Base-by-base conservation (phyloP, 768 basidiomycete genomes). In the Termitomyces sp. region DNA sequence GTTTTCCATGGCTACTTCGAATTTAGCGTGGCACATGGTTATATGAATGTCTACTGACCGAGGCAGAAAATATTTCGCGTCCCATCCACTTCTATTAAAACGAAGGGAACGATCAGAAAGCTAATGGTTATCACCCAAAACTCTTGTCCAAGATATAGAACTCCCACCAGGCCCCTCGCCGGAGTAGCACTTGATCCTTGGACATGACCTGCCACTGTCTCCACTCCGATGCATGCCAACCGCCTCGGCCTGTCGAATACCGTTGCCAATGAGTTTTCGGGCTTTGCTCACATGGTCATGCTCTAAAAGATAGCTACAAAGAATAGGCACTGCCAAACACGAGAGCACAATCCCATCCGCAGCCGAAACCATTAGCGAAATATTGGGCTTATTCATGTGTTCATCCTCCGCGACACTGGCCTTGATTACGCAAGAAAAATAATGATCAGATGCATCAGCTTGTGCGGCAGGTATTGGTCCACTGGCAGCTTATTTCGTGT, bases 241-340 rank as follows among this genome's bases (percentile, higher is more conserved):
- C 22, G 77, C 70, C 61, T 73, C 66, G 20, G 76, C 77, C 53
- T 68, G 69, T 37, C 75, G 67, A 24, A 78, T 65, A 13, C 73
- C 74, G 47, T 67, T 69, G 4, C 77, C 76, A n/a, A 73, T 69
- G 34, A 79, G 59, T 65, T 77, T 77, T 76, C 79, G 79, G 3
- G 76, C 76, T 59, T 79, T 81, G 59, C 79, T 81, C 22, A 78
- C 71, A 37, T 74, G 73, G 9, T 81, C 80, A 27, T 74, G 67
- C 53, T 78, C 75, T 0, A 77, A 71, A 18, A 82, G 73, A 60
- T 77, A 80, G 53, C 71, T 71, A 29, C 74, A 75, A 24, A 80
- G 69, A 32, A 82, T 63, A 2, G 75, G 76, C 5, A 76, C 72
- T 0, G 79, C 79, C 36, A 82, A 66, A 58, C 79, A 81, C 6